These are phyloP conservation scores for Mucor lusitanicus DNA, from an alignment of 371 early-diverging fungal species.

Conservation along the genomic window DNA sequence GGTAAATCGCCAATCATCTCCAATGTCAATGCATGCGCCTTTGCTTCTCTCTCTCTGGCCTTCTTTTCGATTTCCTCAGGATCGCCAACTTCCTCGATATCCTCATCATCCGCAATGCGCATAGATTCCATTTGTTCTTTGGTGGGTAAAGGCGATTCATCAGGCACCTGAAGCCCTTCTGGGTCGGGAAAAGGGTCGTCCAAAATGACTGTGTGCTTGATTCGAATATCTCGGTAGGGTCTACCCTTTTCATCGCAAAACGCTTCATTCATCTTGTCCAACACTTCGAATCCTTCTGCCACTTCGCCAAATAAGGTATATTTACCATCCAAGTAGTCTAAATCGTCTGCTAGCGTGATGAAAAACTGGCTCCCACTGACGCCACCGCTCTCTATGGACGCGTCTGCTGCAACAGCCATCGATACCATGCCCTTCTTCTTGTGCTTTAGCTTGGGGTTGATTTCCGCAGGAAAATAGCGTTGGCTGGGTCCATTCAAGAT, in stretches of 20 bases:
- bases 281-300: conserved; percentile 90
- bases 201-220: conserved; percentile 90
- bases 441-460: conserved; percentile 88
- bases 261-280: conserved; percentile 80
- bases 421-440: conserved; percentile 80
- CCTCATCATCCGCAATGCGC: conserved; percentile 86
- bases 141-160: conserved; percentile 82
- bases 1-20: conserved; percentile 99
- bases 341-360: conserved; percentile 83
- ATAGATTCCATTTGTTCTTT: conserved; percentile 74
- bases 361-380: conserved; percentile 94
- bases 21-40: conserved; percentile 88
- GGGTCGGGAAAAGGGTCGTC: conserved; percentile 96
- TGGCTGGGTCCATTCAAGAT: conserved; percentile 51
- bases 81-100: conserved; percentile 67
- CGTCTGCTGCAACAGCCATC: conserved; percentile 72
- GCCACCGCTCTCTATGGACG: conserved; percentile 44
- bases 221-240: conserved; percentile 89
- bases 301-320: conserved; percentile 98
- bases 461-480: conserved; percentile 83
- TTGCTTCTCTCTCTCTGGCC: conserved; percentile 76
- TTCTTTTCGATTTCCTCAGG: conserved; percentile 74
- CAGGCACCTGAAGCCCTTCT: conserved; percentile 68
- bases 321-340: conserved; percentile 95
- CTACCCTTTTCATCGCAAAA: conserved; percentile 74